These are phyloP conservation scores for Fusarium devonianum DNA, from an alignment of 2,329 filamentous ascomycete genomes.

Conservation along the genomic window DNA sequence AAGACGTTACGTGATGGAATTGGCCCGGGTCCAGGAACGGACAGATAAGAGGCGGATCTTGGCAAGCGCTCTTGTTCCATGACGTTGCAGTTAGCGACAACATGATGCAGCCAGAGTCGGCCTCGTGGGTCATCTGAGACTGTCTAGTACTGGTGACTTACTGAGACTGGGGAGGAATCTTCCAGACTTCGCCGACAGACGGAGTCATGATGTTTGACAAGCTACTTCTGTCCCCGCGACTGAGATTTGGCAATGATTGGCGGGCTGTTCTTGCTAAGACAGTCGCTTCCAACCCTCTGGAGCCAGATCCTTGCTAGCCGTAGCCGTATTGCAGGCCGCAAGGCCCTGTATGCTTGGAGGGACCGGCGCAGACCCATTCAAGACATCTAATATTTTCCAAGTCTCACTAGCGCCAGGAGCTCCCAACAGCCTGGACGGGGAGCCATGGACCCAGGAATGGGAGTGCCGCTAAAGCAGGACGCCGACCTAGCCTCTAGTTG, in stretches of 20 bases:
- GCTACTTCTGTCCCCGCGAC: constrained; percentile 2
- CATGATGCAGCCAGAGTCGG: neutral
- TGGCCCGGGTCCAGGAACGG: too few species aligned
- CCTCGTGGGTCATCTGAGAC: neutral
- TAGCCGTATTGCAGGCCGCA: neutral
- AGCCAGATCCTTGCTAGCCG: constrained; percentile 6
- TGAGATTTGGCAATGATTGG: constrained; percentile 5
- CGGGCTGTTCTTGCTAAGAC: constrained; percentile 3
- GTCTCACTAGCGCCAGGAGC: neutral
- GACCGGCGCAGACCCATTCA: neutral
- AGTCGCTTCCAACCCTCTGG: constrained; percentile 20
- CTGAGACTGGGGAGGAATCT: too few species aligned
- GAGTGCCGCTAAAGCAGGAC: neutral
- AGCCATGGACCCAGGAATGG: neutral
- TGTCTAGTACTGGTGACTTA: too few species aligned
- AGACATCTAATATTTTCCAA: too few species aligned
- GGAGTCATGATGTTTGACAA: neutral
- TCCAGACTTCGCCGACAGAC: neutral
- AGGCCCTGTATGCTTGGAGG: constrained; percentile 1
- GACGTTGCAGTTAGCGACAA: neutral
- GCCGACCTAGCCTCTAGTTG: constrained; percentile 3
- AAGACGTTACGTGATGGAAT: neutral
- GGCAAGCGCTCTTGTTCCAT: neutral
- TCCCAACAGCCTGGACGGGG: constrained; percentile 3
- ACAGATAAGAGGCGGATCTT: neutral